A percentile compares a stretch with the other conserved stretches of the same genome.
These are phyloP conservation scores for Vitis rotundifolia DNA, from an alignment of 164 flowering plant genomes.

Conservation along the genomic window DNA sequence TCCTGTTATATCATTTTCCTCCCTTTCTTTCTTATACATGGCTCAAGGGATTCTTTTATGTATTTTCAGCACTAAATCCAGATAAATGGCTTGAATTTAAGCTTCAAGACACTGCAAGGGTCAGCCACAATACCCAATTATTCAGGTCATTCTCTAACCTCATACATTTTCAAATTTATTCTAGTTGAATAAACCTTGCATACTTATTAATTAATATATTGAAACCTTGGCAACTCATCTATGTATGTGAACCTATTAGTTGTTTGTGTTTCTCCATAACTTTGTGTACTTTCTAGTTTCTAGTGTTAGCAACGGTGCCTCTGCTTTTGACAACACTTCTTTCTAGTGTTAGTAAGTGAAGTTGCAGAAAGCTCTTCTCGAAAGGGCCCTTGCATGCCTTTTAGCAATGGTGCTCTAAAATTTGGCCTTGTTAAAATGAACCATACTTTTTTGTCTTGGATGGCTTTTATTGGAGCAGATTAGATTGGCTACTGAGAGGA, in stretches of 20 bases:
- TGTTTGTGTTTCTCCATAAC: background rate
- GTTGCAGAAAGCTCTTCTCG: no score
- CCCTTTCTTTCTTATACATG: slow-evolving; percentile 2
- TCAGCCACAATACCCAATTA: slow-evolving; percentile 83
- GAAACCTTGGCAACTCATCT: background rate
- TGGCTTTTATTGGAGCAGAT: no score
- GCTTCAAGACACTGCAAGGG: slow-evolving; percentile 83
- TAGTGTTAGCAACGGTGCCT: no score
- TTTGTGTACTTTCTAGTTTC: background rate
- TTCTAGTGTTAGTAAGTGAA: no score
- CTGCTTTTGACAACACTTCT: no score
- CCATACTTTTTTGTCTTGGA: no score
- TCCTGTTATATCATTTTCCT: slow-evolving; percentile 2
- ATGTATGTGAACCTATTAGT: background rate
- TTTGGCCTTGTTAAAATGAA: no score
- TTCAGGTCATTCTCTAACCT: slow-evolving; percentile 57
- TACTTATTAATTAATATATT: background rate
- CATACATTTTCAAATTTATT: background rate
- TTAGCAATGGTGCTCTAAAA: no score
- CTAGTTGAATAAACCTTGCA: background rate
- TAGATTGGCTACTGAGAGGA: no score
- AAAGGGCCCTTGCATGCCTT: no score
- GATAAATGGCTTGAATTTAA: slow-evolving; percentile 88
- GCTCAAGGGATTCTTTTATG: slow-evolving; percentile 11
- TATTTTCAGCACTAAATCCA: slow-evolving; percentile 78